Conservation (phyloP, 2,329 filamentous ascomycete genomes). For the Xylaria digitata region DNA sequence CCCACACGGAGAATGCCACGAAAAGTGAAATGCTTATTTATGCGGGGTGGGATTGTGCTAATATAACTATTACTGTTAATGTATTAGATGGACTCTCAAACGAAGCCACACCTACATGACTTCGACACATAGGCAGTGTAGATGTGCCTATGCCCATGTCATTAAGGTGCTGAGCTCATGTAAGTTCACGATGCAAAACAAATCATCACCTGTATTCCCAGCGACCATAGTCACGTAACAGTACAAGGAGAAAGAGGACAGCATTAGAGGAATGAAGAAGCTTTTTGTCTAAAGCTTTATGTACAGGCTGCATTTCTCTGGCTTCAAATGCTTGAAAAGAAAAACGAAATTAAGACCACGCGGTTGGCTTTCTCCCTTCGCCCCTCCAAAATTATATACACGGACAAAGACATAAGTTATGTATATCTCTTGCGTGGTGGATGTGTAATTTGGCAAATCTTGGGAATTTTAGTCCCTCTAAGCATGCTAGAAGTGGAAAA, state of each 20-base stretch:
- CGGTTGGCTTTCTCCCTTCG: constrained; percentile 1
- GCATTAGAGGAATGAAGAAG: constrained; percentile 26
- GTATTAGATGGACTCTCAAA: neutral
- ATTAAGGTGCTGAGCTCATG: neutral
- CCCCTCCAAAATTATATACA: constrained; percentile 43
- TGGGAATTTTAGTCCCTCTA: constrained; percentile 29
- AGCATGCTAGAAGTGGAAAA: constrained; percentile 36
- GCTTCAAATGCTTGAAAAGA: constrained; percentile 35
- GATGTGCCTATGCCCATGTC: neutral
- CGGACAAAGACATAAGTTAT: constrained; percentile 40
- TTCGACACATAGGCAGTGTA: neutral
- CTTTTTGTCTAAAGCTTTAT: constrained; percentile 41
- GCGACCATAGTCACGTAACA: neutral
- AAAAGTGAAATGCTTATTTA: neutral
- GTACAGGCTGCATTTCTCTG: constrained; percentile 36
- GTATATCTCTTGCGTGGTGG: constrained; percentile 32
- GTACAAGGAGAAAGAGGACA: neutral
- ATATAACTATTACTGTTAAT: neutral
- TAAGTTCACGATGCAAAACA: neutral
- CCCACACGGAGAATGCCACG: too few species aligned
- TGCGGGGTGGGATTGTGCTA: neutral
- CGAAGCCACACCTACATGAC: neutral
- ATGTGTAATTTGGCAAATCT: constrained; percentile 38
- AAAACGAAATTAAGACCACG: constrained; percentile 23
- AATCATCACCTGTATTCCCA: neutral